Evolutionary conservation across 805 yeast genomes (phyloP), one percentile per base, ranked within the genome.

Genomic region (Candida fluviatilis): DNA sequence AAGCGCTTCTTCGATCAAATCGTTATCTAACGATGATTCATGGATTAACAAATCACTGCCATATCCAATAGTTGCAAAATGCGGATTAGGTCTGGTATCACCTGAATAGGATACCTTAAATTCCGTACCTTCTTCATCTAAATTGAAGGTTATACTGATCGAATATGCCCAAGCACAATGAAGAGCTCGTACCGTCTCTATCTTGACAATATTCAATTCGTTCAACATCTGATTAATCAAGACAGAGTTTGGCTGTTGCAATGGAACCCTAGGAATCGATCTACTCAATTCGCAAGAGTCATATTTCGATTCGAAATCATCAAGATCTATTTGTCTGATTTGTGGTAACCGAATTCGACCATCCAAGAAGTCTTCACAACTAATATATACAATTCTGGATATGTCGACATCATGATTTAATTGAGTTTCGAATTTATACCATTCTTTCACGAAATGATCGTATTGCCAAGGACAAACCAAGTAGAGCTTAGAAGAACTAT

Each of bases 11-110:
- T 75, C 80, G 5, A 71, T 64, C 34, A 88, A 67, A 23, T 75
- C 85, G 57, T 88, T 86, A 40, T 87, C 96, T 44, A 93, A 73
- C 0, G 99, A 87, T 0, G 97, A 90, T 58, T 93, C 99, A 58
- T 93, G 99, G 35, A 93, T 80, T 41, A 93, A 69, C 35, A 93
- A 57, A 53, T 88, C 91, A 18, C 87, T 76, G 10, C 66, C 57
- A 15, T 54, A 42, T 1, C 96, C 98, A 37, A 86, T 74, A 2
- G 63, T 69, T 0, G 83, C 76, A 59, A 89, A 89, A 35, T 57
- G 62, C 3, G 63, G 52, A 46, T 79, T 81, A 0, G 99, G 99
- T 50, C 97, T 76, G 0, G 98, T 87, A 55, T 93, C 99, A 10
- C 99, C 99, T 2, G 96, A 88, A 56, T 86, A 93, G 1, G 96